phyloP scores from a whole-genome alignment of 2,329 filamentous ascomycete species.

The Alternaria panax region DNA sequence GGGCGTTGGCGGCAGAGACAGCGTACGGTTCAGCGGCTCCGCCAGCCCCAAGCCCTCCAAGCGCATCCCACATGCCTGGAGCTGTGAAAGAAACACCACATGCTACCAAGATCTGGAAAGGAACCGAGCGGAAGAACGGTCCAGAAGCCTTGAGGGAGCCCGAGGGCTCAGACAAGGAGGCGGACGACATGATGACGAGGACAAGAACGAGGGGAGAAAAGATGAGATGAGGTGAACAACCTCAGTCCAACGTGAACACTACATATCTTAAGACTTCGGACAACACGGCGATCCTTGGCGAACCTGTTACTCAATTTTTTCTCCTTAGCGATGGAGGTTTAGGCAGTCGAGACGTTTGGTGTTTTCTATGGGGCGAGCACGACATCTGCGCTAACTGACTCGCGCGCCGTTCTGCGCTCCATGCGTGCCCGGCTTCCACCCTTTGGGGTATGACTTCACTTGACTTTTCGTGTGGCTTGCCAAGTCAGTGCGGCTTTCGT shows the following conservation, averaged over 20 bases:
- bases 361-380: constrained; percentile 33
- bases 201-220: neutral
- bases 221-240: neutral
- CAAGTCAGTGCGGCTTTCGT: constrained; percentile 10
- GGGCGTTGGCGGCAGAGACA: constrained; percentile 44
- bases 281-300: constrained; percentile 1
- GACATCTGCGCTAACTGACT: constrained; percentile 28
- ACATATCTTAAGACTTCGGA: constrained; percentile 11
- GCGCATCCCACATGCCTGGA: constrained; percentile 48
- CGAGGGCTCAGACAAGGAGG: constrained; percentile 15
- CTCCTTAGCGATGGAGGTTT: constrained; percentile 9
- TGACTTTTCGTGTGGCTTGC: constrained; percentile 12
- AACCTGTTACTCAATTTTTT: constrained; percentile 18
- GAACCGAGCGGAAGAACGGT: constrained; percentile 42
- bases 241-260: neutral
- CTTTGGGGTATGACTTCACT: constrained; percentile 5
- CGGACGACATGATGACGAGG: constrained; percentile 19
- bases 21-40: constrained; percentile 45
- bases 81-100: constrained; percentile 46
- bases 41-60: constrained; percentile 44
- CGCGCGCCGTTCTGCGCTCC: neutral
- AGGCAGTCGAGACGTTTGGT: constrained; percentile 6
- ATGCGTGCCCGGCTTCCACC: neutral
- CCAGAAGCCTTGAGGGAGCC: constrained; percentile 25
- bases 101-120: constrained; percentile 45